phyloP scores from a whole-genome alignment of 768 basidiomycete species.

The Boletus sp. region DNA sequence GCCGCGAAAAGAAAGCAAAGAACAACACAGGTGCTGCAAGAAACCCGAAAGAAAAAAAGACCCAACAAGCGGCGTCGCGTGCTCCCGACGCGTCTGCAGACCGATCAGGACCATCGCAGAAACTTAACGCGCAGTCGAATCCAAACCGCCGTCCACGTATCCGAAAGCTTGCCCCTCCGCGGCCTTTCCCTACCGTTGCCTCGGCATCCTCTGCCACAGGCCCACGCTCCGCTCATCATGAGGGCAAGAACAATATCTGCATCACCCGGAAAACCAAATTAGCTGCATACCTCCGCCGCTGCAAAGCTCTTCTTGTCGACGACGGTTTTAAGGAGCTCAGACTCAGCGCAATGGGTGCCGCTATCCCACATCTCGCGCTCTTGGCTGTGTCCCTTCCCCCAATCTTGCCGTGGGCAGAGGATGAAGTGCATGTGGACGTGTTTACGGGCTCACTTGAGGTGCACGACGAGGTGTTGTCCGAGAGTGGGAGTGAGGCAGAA shows the following conservation, averaged over 20 bases:
- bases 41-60: conserved; percentile 3
- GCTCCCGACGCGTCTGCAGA: conserved; percentile 1
- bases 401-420: conserved; percentile 62
- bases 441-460: conserved; percentile 71
- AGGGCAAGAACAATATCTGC: conserved; percentile 81
- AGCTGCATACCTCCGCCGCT: conserved; percentile 72
- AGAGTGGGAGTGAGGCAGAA: conserved; percentile 50
- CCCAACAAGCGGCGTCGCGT: not conserved
- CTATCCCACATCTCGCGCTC: conserved; percentile 77
- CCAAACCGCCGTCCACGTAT: conserved; percentile 36
- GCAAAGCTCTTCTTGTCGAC: conserved; percentile 67
- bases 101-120: conserved; percentile 1
- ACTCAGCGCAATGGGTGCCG: conserved; percentile 84
- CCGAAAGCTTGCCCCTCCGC: conserved; percentile 66
- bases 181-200: conserved; percentile 77
- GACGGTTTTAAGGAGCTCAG: conserved; percentile 80
- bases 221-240: conserved; percentile 72
- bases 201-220: conserved; percentile 76
- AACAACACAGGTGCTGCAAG: not conserved
- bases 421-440: conserved; percentile 62
- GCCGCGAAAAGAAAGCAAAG: conserved; percentile 20
- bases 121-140: conserved; percentile 4
- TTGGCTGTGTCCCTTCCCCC: conserved; percentile 69
- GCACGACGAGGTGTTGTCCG: conserved; percentile 66
- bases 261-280: conserved; percentile 74